Evolutionary conservation across 2,329 filamentous ascomycete genomes (phyloP).

Genomic region (Thielaviopsis punctulata): DNA sequence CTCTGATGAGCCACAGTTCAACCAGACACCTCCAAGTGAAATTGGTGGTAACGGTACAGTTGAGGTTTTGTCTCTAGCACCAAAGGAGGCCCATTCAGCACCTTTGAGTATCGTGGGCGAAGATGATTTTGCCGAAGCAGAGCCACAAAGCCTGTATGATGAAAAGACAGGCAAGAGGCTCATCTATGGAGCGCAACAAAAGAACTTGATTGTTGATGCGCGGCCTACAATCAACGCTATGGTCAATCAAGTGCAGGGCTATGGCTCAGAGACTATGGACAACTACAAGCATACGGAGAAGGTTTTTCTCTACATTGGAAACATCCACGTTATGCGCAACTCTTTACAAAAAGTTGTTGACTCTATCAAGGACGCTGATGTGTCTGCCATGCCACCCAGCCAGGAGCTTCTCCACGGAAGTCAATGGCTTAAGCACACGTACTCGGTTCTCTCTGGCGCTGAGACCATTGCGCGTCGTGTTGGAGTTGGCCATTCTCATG

Average conservation of each 20-base stretch:
- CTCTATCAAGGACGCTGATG: slow-evolving; percentile 77
- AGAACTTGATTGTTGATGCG: slow-evolving; percentile 90
- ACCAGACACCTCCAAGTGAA: not conserved
- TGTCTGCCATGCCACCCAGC: slow-evolving; percentile 67
- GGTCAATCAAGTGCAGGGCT: slow-evolving; percentile 82
- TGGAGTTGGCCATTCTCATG: slow-evolving; percentile 83
- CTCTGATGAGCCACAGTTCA: not conserved
- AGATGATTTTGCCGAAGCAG: slow-evolving; percentile 14
- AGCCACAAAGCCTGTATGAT: slow-evolving; percentile 27
- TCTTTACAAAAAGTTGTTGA: slow-evolving; percentile 79
- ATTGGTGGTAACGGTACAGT: not conserved
- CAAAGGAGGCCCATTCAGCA: slow-evolving; percentile 16
- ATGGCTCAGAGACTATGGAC: slow-evolving; percentile 95
- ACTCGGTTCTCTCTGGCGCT: slow-evolving; percentile 66
- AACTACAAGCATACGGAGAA: slow-evolving; percentile 87
- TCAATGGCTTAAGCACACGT: slow-evolving; percentile 81
- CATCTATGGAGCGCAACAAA: slow-evolving; percentile 82
- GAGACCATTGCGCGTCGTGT: slow-evolving; percentile 73
- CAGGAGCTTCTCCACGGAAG: slow-evolving; percentile 67
- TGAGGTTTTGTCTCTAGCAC: not conserved
- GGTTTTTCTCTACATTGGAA: slow-evolving; percentile 87
- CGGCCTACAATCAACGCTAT: slow-evolving; percentile 86
- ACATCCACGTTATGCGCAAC: slow-evolving; percentile 94
- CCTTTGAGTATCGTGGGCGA: slow-evolving; percentile 13
- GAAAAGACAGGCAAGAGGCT: slow-evolving; percentile 43